A percentile compares a stretch with the other conserved stretches of the same genome.
phyloP scores from a whole-genome alignment of 257 asterid genomes.

The Solanum tarijense region DNA sequence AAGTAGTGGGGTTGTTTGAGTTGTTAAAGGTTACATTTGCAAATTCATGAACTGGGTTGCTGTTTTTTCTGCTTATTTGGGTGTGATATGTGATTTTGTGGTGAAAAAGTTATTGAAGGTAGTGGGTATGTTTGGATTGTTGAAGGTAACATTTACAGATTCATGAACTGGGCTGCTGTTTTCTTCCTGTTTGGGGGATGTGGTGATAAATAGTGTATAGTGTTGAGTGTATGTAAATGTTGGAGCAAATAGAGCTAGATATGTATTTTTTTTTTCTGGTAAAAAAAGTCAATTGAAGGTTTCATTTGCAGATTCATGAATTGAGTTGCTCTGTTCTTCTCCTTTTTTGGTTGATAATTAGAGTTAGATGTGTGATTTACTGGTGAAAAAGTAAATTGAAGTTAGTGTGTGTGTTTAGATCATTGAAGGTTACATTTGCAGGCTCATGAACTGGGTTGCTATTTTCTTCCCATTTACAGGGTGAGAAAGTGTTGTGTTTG shows the following conservation, averaged over 20 bases:
- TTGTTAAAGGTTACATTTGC: background rate
- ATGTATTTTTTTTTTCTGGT: background rate
- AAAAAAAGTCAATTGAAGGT: background rate
- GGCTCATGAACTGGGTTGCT: background rate
- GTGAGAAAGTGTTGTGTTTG: background rate
- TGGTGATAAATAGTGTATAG: background rate
- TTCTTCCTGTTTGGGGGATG: background rate
- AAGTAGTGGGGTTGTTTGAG: background rate
- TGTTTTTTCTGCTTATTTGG: background rate
- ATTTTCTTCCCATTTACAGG: background rate
- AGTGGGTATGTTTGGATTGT: background rate
- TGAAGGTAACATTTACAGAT: background rate
- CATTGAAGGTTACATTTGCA: background rate
- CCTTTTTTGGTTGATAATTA: background rate
- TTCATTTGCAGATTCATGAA: background rate
- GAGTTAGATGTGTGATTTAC: background rate
- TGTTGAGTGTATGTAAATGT: background rate
- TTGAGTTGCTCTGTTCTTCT: background rate
- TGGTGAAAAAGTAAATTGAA: background rate
- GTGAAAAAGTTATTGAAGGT: background rate
- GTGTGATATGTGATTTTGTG: background rate
- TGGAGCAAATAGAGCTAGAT: background rate
- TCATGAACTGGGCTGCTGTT: background rate
- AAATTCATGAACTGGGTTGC: background rate
- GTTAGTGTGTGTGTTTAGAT: fast-evolving